These are phyloP conservation scores for Paradendryphiella salina DNA, from an alignment of 2,329 filamentous ascomycete genomes.

Conservation along the genomic window DNA sequence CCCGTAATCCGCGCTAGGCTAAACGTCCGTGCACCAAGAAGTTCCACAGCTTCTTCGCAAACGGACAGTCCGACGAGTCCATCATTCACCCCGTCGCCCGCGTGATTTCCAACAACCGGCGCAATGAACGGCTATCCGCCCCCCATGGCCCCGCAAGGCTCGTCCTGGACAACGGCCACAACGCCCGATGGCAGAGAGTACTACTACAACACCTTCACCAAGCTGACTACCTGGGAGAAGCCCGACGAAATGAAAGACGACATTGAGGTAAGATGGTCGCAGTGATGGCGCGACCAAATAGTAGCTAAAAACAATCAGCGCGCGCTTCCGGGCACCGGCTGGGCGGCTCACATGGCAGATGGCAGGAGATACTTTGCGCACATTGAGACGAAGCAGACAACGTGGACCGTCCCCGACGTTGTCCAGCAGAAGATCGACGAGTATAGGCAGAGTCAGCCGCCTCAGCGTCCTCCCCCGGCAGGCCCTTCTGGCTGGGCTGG, in stretches of 20 bases:
- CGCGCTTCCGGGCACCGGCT: constrained; percentile 78
- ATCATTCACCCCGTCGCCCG: constrained; percentile 1
- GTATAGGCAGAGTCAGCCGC: constrained; percentile 59
- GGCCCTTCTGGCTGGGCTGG: constrained; percentile 61
- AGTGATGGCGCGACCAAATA: background rate
- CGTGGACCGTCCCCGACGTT: constrained; percentile 88
- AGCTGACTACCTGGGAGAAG: constrained; percentile 91
- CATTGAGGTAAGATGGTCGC: constrained; percentile 65
- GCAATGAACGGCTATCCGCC: constrained; percentile 63
- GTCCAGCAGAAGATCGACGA: constrained; percentile 72
- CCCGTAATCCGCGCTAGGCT: background rate
- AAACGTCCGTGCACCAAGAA: constrained; percentile 6
- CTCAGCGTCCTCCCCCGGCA: constrained; percentile 48
- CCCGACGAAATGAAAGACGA: constrained; percentile 85
- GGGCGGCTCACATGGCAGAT: constrained; percentile 82
- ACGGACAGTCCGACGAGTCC: constrained; percentile 2
- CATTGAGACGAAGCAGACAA: constrained; percentile 85
- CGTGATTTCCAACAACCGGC: constrained; percentile 8
- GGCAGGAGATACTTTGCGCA: constrained; percentile 95
- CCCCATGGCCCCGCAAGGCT: constrained; percentile 50
- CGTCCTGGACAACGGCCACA: constrained; percentile 77
- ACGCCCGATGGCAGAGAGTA: constrained; percentile 82
- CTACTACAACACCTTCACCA: constrained; percentile 86
- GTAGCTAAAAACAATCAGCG: constrained; percentile 58
- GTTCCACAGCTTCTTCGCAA: constrained; percentile 6